Percentiles rank a stretch among this genome's conserved stretches.
Conservation (phyloP, 805 yeast genomes). For the Nakazawaea sp. region DNA sequence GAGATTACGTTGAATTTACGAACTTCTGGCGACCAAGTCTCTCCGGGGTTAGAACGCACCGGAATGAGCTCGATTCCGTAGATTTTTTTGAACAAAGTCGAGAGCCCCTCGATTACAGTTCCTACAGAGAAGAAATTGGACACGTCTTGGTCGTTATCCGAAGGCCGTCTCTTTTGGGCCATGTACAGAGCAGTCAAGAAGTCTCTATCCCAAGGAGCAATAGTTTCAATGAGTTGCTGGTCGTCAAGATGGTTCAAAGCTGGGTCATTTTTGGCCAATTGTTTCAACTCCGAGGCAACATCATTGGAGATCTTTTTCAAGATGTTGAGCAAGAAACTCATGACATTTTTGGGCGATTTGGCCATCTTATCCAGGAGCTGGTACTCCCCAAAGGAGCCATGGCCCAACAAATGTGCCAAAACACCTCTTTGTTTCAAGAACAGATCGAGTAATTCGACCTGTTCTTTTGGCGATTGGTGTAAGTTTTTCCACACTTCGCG, state of each 20-base stretch:
- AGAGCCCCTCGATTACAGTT: slow-evolving; percentile 76
- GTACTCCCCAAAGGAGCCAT: slow-evolving; percentile 65
- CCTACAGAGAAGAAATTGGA: slow-evolving; percentile 77
- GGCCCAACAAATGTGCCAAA: slow-evolving; percentile 69
- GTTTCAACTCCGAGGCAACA: slow-evolving; percentile 52
- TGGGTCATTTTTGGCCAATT: slow-evolving; percentile 31
- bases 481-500: slow-evolving; percentile 67
- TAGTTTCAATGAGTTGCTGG: slow-evolving; percentile 33
- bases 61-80: slow-evolving; percentile 78
- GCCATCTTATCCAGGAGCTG: slow-evolving; percentile 91
- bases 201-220: slow-evolving; percentile 93
- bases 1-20: slow-evolving; percentile 73
- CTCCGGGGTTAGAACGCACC: slow-evolving; percentile 55
- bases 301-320: slow-evolving; percentile 43
- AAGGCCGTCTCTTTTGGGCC: slow-evolving; percentile 22
- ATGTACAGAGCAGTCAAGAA: slow-evolving; percentile 30
- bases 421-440: slow-evolving; percentile 61
- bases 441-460: slow-evolving; percentile 49
- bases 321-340: slow-evolving; percentile 56
- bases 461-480: slow-evolving; percentile 59
- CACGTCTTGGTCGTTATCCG: slow-evolving; percentile 39
- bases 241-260: slow-evolving; percentile 20
- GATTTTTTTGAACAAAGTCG: slow-evolving; percentile 57
- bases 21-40: slow-evolving; percentile 86
- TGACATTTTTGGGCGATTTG: slow-evolving; percentile 67